A percentile compares a stretch with the other conserved stretches of the same genome.
phyloP scores from a whole-genome alignment of 1,139 yeast genomes.

The Candida pseudocylindracea region DNA sequence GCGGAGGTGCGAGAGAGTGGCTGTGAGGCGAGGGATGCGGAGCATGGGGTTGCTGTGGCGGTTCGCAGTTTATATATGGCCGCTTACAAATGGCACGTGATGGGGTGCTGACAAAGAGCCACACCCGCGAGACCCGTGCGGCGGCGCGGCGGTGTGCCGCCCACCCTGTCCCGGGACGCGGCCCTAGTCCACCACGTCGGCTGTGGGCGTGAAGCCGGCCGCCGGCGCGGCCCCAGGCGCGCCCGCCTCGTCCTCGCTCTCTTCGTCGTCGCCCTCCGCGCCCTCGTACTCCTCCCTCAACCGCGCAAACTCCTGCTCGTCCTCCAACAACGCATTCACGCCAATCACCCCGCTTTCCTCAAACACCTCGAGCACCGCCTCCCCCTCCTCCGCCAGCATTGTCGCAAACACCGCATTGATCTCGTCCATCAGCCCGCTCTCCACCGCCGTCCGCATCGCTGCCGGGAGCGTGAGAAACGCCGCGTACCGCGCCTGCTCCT shows the following conservation, averaged over 20 bases:
- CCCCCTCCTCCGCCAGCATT: slow-evolving; percentile 67
- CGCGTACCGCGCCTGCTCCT: slow-evolving; percentile 27
- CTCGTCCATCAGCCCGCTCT: slow-evolving; percentile 46
- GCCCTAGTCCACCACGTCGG: no score
- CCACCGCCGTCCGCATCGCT: slow-evolving; percentile 56
- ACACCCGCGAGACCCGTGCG: no score
- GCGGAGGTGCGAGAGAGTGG: slow-evolving; percentile 1
- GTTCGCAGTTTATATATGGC: no score
- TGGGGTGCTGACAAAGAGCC: no score
- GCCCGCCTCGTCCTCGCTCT: no score
- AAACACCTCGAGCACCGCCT: slow-evolving; percentile 45
- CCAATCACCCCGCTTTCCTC: slow-evolving; percentile 74
- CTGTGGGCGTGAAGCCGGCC: no score
- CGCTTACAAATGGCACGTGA: no score
- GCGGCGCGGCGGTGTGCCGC: no score
- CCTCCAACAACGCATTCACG: slow-evolving; percentile 18
- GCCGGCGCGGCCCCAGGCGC: no score
- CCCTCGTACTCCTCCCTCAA: slow-evolving; percentile 7
- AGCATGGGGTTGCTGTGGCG: no score
- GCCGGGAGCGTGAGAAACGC: slow-evolving; percentile 32
- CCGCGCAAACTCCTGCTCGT: slow-evolving; percentile 8
- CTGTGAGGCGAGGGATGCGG: background rate
- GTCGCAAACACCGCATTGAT: slow-evolving; percentile 68
- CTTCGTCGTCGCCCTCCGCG: no score
- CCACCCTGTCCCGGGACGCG: no score